Conservation (phyloP, 345 rosid genomes). For the Tarenaya hassleriana region DNA sequence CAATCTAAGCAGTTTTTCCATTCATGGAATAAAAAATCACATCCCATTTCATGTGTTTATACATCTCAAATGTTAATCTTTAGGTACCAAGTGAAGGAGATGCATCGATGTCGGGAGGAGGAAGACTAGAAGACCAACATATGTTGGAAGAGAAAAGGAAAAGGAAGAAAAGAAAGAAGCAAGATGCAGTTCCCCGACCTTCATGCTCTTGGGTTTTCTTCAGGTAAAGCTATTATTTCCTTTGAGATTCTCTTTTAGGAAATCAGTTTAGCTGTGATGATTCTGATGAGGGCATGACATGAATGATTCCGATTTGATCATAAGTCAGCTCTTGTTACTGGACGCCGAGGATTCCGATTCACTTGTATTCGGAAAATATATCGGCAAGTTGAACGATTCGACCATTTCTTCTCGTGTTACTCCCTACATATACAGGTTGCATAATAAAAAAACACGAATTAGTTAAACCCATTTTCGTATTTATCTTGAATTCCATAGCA, state of each 20-base stretch:
- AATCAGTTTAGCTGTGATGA: not conserved
- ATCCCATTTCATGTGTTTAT: no score
- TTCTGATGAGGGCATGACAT: not conserved
- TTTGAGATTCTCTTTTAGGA: not conserved
- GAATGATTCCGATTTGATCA: constrained; percentile 79
- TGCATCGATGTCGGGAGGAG: constrained; percentile 9
- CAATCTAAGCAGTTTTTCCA: no score
- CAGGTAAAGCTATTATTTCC: constrained; percentile 25
- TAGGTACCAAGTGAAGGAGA: constrained; percentile 38
- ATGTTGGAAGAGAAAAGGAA: constrained; percentile 30
- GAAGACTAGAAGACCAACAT: constrained; percentile 26
- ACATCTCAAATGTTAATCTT: not conserved
- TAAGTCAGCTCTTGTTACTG: constrained; percentile 81
- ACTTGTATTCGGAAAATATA: constrained; percentile 1
- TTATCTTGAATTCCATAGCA: no score
- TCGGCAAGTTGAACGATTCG: constrained; percentile 22
- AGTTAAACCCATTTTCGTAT: no score
- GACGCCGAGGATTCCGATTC: constrained; percentile 64
- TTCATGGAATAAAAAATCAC: no score
- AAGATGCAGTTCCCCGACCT: constrained; percentile 35
- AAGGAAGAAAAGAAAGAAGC: constrained; percentile 34
- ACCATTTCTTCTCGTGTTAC: constrained; percentile 7
- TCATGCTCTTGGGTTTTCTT: constrained; percentile 49
- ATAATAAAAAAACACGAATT: not conserved
- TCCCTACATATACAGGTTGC: not conserved